Percentiles rank a stretch among this genome's conserved stretches.
Conservation (phyloP, 768 basidiomycete genomes). For the Termitomyces sp. region DNA sequence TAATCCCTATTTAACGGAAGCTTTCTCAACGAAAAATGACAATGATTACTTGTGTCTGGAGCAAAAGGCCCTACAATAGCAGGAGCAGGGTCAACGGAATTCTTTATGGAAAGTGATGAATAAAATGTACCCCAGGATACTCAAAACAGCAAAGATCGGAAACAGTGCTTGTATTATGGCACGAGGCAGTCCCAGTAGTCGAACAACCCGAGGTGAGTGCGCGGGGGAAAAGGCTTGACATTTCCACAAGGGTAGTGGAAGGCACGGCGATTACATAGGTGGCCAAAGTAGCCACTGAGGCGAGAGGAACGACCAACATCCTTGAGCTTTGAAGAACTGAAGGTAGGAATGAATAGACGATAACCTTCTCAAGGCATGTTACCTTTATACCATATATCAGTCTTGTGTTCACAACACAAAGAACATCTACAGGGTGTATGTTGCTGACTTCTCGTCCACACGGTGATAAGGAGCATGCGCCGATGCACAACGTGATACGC, state of each 20-base stretch:
- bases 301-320: slow-evolving; percentile 1
- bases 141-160: slow-evolving; percentile 63
- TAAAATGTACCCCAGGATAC: slow-evolving; percentile 54
- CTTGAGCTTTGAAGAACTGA: neutral
- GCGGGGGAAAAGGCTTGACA: slow-evolving; percentile 19
- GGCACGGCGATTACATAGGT: slow-evolving; percentile 2
- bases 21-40: neutral
- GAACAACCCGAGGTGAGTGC: slow-evolving; percentile 46
- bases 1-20: slow-evolving; percentile 19
- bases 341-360: neutral
- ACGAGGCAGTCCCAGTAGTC: slow-evolving; percentile 45
- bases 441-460: neutral
- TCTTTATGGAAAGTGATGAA: neutral
- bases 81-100: neutral
- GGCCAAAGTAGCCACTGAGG: neutral
- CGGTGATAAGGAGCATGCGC: slow-evolving; percentile 5
- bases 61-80: slow-evolving; percentile 48
- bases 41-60: slow-evolving; percentile 42
- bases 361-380: neutral
- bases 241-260: neutral
- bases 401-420: neutral
- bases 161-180: slow-evolving; percentile 45
- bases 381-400: neutral
- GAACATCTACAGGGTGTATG: neutral
- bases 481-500: slow-evolving; percentile 1